Base-by-base conservation (phyloP, 73 alveolate species). In the Paramecium sexaurelia region DNA sequence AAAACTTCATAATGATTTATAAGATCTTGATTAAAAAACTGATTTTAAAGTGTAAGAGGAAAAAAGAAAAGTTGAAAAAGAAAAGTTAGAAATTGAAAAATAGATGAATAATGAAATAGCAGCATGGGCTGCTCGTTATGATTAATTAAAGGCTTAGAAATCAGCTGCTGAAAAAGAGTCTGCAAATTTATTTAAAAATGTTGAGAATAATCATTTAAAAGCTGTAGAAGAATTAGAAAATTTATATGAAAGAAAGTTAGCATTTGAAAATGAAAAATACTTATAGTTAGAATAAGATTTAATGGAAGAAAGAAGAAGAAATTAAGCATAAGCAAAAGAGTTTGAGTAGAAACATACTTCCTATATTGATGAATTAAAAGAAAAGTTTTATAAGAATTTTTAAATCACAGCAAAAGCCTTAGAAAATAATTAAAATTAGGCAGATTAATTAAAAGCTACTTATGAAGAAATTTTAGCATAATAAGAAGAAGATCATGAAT, bases 201-300 rank as follows among this genome's bases (percentile, higher is more conserved):
- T 97, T 87, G 99, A 97, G 90, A 82, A 87, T 68, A 95, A 93
- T 55, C 98, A 97, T 83, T 73, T 94, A 24, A 83, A 57, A 20
- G 96, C 94, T n/a, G 96, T 95, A 26, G 99, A 97, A 85, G 98
- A 93, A 40, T 92, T 95, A 27, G 94, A 96, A 71, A 92, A 87
- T 56, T 92, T 97, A 11, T 97, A 96, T 93, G 99, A 97, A 86
- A 93, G 94, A 82, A 97, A 97, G 41, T 92, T 95, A 24, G 93
- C 96, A 40, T 91, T 95, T 45, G 98, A 97, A 84, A 89, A 92
- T 75, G 95, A 95, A 57, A 94, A 95, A 78, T 95, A 92, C 51
- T 89, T 94, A 11, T 84, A 94, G 29, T 92, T 96, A 39, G 99
- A 97, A 93, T 92, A 97, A 61, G 95, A 96, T 55, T 93, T 92